A percentile compares a stretch with the other conserved stretches of the same genome.
Conservation (phyloP, 192 early-diverging fungal species). For the Entomortierella beljakovae region DNA sequence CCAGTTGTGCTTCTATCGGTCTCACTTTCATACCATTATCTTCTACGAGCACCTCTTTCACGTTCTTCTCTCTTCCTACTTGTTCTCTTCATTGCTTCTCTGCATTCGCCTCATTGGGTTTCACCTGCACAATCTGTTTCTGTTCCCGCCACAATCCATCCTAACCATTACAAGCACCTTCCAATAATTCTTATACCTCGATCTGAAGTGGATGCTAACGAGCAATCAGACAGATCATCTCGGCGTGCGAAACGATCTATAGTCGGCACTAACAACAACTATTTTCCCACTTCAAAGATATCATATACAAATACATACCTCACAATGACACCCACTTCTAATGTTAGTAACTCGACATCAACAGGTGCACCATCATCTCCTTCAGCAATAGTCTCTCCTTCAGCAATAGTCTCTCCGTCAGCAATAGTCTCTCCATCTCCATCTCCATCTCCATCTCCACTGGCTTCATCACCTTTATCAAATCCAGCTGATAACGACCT, state of each 20-base stretch:
- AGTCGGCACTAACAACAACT: neutral
- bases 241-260: neutral
- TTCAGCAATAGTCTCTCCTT: neutral
- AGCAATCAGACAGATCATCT: neutral
- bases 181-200: neutral
- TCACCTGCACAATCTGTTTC: neutral
- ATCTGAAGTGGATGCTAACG: neutral
- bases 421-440: neutral
- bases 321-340: neutral
- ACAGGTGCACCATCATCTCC: neutral
- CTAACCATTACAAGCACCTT: neutral
- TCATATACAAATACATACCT: neutral
- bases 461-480: neutral
- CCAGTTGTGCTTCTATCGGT: neutral
- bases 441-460: neutral
- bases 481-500: constrained; percentile 5
- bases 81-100: neutral
- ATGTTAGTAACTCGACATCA: neutral
- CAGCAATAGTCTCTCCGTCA: neutral
- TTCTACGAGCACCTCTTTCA: neutral
- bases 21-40: neutral
- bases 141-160: neutral
- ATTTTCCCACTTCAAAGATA: neutral
- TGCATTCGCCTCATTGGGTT: neutral
- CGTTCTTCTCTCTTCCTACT: neutral